Base-by-base conservation (phyloP, 129 eudicot species). In the Tagetes erecta region DNA sequence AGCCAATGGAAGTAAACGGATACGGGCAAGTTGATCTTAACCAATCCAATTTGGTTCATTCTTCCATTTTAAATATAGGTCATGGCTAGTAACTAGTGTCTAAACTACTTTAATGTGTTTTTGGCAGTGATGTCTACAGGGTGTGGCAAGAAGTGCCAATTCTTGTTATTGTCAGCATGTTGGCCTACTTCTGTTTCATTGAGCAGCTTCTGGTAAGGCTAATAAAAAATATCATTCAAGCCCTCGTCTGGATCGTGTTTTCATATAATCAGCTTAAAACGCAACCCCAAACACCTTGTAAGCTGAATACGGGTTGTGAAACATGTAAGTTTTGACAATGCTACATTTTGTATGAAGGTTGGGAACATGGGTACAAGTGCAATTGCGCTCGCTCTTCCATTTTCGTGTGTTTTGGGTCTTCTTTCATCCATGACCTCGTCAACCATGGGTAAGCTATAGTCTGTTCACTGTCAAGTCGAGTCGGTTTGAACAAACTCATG, bases 71-170 rank as follows among this genome's bases (percentile, higher is more conserved):
- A 0, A 68, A 45, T 68, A 4, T 70, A 34, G 49, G 31, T 13
- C 49, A 1, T 40, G 7, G 52, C 8, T 68, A 20, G 27, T 0
- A 20, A 20, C 27, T 68, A 64, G 68, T 55, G 72, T 71, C 71
- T 80, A 37, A 73, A 75, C 56, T 30, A 35, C 42, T 67, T 73
- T 3, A 46, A 42, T 36, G 13, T 64, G 66, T 59, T 14, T 57
- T 65, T 57, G 30, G 40, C 82, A 74, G 85, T 64, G 87, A 81
- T 62, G 79, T 75, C 14, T 86, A 76, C 77, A 89, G 96, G 81
- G 89, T 90, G 72, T 92, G 95, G 95, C 96, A 92, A 74, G 96
- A 92, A 78, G 86, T 92, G 55, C 98, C 98, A 1, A 84, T 92
- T 72, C 96, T 92, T 71, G 88, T 92, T 73, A 87, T 92, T 50